Base-by-base conservation (phyloP, 257 asterid genomes). In the Nicotiana tomentosiformis region DNA sequence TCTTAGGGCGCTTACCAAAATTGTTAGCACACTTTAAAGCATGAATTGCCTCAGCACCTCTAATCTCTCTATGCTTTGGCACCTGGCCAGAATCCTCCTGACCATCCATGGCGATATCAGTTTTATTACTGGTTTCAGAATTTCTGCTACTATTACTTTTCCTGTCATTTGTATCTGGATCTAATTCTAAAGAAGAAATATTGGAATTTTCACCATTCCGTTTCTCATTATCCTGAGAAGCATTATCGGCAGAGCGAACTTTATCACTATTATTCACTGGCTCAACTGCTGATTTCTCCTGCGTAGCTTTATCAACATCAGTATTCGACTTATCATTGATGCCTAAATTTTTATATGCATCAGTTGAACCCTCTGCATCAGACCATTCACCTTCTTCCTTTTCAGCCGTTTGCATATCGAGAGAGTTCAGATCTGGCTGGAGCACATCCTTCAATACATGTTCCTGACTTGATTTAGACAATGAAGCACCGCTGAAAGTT, bases 351-450 rank as follows among this genome's bases (percentile, higher is more conserved):
- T 78, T 86, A 81, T 60, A 77, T 58, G 88, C 90, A 89, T 91
- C 95, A 35, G 72, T 85, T 57, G 97, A 88, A 30, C 90, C 95
- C 84, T 96, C 99, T 69, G 91, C 97, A 88, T 96, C 99, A 55
- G 98, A 93, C 98, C 99, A 96, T 89, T 96, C 99, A 83, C 99
- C 99, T 88, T 96, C 99, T 89, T 96, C 99, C 92, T 93, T 94
- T 86, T 96, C 99, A 82, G 87, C 87, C 77, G 84, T 80, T 80
- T 84, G 89, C 66, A 88, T 83, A 86, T 84, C 90, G 17, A 82
- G 83, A 84, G 88, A 61, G 69, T 83, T 88, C 51, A 89, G 83
- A 82, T 89, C 90, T 77, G 84, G 82, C 86, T 81, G 90, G 77
- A 82, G 76, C 35, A 89, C 82, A 74, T 80, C 86, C 83, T 90